Evolutionary conservation across 805 yeast genomes (phyloP).

Genomic region (Candida glaebosa): DNA sequence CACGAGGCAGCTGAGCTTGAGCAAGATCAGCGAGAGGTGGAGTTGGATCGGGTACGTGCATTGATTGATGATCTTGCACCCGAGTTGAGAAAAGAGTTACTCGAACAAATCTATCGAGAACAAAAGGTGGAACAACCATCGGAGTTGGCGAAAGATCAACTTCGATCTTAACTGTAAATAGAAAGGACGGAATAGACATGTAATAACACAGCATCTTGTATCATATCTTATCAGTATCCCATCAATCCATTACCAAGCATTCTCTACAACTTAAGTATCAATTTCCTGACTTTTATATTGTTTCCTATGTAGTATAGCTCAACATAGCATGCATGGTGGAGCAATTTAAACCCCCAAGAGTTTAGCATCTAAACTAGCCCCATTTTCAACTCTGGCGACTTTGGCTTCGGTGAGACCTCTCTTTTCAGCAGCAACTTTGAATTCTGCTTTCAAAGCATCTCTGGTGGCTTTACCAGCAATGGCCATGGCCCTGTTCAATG

Average conservation of each 20-base stretch:
- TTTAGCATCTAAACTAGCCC: constrained; percentile 46
- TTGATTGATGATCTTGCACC: constrained; percentile 36
- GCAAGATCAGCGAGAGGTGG: constrained; percentile 7
- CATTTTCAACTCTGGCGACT: constrained; percentile 68
- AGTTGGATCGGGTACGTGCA: constrained; percentile 17
- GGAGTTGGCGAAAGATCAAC: not conserved
- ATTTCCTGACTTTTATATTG: constrained; percentile 1
- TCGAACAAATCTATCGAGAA: constrained; percentile 20
- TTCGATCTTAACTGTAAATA: constrained; percentile 4
- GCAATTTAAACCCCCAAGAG: constrained; percentile 27
- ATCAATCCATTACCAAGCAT: too few species aligned
- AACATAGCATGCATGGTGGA: not conserved
- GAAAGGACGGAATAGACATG: not conserved
- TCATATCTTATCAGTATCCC: too few species aligned
- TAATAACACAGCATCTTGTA: not conserved
- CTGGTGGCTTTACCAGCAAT: constrained; percentile 89
- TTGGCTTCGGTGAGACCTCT: constrained; percentile 75
- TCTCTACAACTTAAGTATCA: not conserved
- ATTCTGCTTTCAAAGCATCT: constrained; percentile 81
- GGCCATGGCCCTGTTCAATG: constrained; percentile 83
- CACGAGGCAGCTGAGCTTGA: constrained; percentile 23
- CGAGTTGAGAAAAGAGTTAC: constrained; percentile 27
- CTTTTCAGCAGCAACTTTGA: constrained; percentile 66
- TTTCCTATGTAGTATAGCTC: not conserved
- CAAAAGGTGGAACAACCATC: not conserved